Evolutionary conservation across 192 early-diverging fungal genomes (phyloP).

Genomic region (Coemansia sp.): DNA sequence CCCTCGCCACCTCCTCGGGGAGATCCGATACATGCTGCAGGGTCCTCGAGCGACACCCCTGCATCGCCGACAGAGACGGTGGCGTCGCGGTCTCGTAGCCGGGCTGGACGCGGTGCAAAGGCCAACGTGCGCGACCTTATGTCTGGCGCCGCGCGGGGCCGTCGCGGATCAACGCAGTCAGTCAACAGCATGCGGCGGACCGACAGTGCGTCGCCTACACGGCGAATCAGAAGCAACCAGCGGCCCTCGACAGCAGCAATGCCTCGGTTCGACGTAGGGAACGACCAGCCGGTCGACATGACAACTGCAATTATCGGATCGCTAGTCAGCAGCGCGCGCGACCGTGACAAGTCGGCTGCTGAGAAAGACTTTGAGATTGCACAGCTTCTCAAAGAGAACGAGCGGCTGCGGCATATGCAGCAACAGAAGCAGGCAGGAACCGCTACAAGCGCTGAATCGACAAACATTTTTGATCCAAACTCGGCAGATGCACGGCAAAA

Average conservation of each 20-base stretch:
- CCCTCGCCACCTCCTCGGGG: conserved; percentile 15
- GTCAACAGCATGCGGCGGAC: neutral
- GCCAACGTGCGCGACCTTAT: neutral
- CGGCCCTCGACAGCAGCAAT: neutral
- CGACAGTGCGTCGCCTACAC: conserved; percentile 3
- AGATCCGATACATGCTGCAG: conserved; percentile 13
- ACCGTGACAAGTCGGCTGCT: conserved; percentile 16
- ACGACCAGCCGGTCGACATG: conserved; percentile 11
- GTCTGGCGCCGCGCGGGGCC: neutral
- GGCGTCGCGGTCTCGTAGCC: conserved; percentile 29
- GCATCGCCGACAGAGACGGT: conserved; percentile 39
- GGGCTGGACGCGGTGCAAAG: conserved; percentile 15
- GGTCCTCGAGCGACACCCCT: conserved; percentile 19
- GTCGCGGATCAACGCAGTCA: neutral
- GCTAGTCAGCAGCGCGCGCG: conserved; percentile 25
- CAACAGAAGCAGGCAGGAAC: neutral
- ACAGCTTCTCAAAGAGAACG: conserved; percentile 22
- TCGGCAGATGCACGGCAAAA: conserved; percentile 17
- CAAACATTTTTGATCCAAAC: conserved; percentile 33
- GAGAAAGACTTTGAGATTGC: conserved; percentile 21
- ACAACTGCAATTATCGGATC: conserved; percentile 21
- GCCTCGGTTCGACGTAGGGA: neutral
- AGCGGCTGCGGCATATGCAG: conserved; percentile 19
- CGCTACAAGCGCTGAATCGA: neutral
- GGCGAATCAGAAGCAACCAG: conserved; percentile 4